A percentile compares a stretch with the other conserved stretches of the same genome.
These are phyloP conservation scores for Blastomyces parvus DNA, from an alignment of 2,329 filamentous ascomycete species.

Conservation along the genomic window DNA sequence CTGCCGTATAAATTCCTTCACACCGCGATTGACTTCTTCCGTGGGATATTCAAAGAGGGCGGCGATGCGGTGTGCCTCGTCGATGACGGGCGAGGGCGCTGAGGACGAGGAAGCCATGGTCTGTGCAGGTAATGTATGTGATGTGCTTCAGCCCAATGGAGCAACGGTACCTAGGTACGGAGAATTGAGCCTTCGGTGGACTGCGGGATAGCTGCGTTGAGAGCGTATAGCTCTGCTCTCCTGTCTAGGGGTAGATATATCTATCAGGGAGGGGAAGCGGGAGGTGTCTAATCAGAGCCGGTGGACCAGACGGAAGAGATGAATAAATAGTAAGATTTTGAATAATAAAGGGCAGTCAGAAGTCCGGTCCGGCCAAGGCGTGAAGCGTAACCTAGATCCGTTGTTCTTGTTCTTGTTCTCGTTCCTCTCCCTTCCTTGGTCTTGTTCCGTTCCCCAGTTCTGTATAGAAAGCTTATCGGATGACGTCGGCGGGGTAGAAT, in stretches of 20 bases:
- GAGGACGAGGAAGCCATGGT: constrained; percentile 17
- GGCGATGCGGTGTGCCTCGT: constrained; percentile 70
- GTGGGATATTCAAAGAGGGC: constrained; percentile 77
- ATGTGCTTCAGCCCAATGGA: background rate
- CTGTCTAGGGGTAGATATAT: no score
- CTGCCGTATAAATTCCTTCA: constrained; percentile 76
- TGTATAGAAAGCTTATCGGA: background rate
- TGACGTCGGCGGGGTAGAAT: background rate
- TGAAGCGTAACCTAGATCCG: no score
- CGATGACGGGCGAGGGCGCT: constrained; percentile 36
- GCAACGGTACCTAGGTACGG: background rate
- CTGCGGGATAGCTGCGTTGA: background rate
- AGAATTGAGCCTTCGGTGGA: background rate
- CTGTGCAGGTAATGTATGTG: background rate
- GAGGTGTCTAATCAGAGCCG: no score
- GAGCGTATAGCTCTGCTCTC: background rate
- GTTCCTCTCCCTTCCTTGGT: no score
- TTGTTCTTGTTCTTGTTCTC: no score
- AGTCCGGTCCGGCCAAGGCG: no score
- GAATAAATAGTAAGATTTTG: no score
- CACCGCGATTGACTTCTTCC: constrained; percentile 66
- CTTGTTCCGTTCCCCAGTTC: no score
- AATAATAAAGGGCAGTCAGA: no score
- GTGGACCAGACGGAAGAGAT: no score
- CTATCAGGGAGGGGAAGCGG: no score